Base-by-base conservation (phyloP, 768 basidiomycete genomes). In the Cyathus striatus region DNA sequence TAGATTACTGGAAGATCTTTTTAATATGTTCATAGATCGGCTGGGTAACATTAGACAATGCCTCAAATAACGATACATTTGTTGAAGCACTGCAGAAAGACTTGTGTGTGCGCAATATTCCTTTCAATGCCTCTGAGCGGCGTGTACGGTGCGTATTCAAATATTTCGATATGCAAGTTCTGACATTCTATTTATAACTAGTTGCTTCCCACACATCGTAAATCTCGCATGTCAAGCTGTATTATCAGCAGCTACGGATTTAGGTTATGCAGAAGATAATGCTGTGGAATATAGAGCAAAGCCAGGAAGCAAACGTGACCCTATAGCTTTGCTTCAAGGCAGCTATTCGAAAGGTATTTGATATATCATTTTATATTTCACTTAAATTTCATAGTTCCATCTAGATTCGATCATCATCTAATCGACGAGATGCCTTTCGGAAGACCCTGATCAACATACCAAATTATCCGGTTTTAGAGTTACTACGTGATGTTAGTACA, bases 401-500 rank as follows among this genome's bases (percentile, higher is more conserved):
- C 20, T 10, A 36, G 35, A 36, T 36, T 36, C 20, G 35, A 36
- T 9, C 35, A 12, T 36, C 35, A 12, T 36, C 35, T 6, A 9
- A 12, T 9, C 17, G 35, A 7, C 17, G 35, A 18, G 12, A 36
- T n/a, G 35, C 7, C 7, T 7, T 36, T 36, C 17, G 10, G 12
- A 10, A 6, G 7, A 9, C 10, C 20, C 20, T 7, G 10, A 10
- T 7, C 10, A 18, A 10, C 7, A 36, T 6, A 6, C 10, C 7
- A 18, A 36, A 12, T 36, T 7, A 30, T 9, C 10, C 10, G 17
- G 17, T 12, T 36, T 18, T 36, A 36, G 12, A 36, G 20, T 18
- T 36, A 12, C 9, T 36, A 10, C 17, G 35, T 10, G 35, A 36
- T 36, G 35, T 36, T 36, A 35, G 49, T 55, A 57, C 24, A 23